Conservation (phyloP, 1,284 basidiomycete species). For the Marasmius sp. region DNA sequence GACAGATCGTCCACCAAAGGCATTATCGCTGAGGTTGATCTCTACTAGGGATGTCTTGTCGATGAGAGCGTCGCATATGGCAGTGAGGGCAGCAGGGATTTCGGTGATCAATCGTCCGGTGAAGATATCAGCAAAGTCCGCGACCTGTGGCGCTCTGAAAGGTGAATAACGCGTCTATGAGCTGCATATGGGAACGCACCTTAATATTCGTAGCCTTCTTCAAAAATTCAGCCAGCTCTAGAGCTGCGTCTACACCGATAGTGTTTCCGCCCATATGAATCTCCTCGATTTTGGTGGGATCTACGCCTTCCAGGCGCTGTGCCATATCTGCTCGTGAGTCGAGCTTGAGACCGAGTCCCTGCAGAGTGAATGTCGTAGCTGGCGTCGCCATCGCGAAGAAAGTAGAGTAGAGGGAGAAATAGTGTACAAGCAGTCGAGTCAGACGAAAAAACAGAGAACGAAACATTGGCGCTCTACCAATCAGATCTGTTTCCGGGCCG, state of each 20-base stretch:
- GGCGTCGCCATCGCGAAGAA: neutral
- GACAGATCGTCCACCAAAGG: constrained; percentile 94
- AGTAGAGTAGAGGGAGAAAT: neutral
- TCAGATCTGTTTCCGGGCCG: neutral
- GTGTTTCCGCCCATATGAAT: constrained; percentile 96
- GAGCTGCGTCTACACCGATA: constrained; percentile 90
- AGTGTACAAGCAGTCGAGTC: too few relatives aligned
- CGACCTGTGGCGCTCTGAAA: constrained; percentile 58
- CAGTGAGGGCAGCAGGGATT: constrained; percentile 88
- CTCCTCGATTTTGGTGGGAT: constrained; percentile 76
- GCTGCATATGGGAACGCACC: constrained; percentile 43
- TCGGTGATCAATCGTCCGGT: constrained; percentile 95
- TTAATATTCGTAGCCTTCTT: constrained; percentile 71
- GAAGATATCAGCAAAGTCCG: constrained; percentile 97
- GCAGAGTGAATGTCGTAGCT: constrained; percentile 18
- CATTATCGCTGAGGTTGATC: constrained; percentile 94
- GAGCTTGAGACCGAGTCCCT: constrained; percentile 82
- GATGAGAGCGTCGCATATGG: constrained; percentile 87
- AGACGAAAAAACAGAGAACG: too few relatives aligned
- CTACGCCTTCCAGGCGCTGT: constrained; percentile 70
- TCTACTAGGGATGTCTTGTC: constrained; percentile 81
- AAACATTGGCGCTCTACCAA: too few relatives aligned
- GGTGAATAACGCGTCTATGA: neutral
- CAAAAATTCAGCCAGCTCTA: constrained; percentile 83
- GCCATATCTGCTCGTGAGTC: constrained; percentile 79